These are phyloP conservation scores for Raffaelea albimanens DNA, from an alignment of 2,329 filamentous ascomycete species.

Conservation along the genomic window DNA sequence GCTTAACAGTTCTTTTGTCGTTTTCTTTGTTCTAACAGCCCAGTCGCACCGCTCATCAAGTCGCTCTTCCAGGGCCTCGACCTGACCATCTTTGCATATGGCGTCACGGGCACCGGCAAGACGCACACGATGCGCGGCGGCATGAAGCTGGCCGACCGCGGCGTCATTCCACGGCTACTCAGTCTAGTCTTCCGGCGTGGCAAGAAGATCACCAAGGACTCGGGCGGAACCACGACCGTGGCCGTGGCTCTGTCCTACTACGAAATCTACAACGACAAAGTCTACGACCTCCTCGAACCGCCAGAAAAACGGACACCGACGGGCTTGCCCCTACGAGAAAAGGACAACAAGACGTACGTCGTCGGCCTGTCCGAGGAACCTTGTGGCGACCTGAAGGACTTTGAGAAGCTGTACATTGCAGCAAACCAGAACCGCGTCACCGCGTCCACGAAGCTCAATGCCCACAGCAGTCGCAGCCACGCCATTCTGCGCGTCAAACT, in stretches of 20 bases:
- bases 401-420: constrained; percentile 82
- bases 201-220: constrained; percentile 78
- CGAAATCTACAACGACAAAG: constrained; percentile 95
- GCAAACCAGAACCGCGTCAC: constrained; percentile 86
- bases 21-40: background rate
- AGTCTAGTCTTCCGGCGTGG: constrained; percentile 78
- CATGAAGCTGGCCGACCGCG: constrained; percentile 73
- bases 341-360: constrained; percentile 77
- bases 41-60: constrained; percentile 83
- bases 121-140: constrained; percentile 95
- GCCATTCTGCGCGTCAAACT: constrained; percentile 87
- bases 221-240: constrained; percentile 58
- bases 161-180: constrained; percentile 77
- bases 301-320: constrained; percentile 76
- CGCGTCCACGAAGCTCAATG: constrained; percentile 84
- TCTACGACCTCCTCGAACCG: constrained; percentile 81
- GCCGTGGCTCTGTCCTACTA: constrained; percentile 79
- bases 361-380: constrained; percentile 75
- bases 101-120: constrained; percentile 87
- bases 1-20: background rate
- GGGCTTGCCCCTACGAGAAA: constrained; percentile 75
- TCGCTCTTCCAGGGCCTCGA: constrained; percentile 85
- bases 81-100: constrained; percentile 86
- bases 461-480: constrained; percentile 81
- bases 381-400: constrained; percentile 80